These are phyloP conservation scores for Angomonas deanei DNA, from an alignment of 208 protist species.

Conservation along the genomic window DNA sequence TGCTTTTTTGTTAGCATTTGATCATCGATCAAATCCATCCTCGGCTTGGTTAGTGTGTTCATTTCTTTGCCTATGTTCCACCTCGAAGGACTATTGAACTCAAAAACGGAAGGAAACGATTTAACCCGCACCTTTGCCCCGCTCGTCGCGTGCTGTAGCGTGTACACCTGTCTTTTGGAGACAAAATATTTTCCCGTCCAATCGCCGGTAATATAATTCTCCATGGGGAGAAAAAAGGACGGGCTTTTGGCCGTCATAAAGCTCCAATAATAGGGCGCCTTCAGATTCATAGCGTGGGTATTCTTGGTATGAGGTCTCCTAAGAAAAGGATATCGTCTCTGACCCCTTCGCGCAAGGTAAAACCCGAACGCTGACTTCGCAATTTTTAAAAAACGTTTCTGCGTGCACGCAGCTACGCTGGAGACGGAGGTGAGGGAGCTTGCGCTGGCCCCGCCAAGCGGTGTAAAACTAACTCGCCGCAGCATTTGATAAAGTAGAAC, in stretches of 20 bases:
- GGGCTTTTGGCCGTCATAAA: constrained; percentile 85
- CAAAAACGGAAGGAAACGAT: constrained; percentile 83
- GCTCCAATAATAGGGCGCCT: constrained; percentile 84
- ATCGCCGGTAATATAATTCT: constrained; percentile 91
- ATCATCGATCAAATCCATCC: constrained; percentile 89
- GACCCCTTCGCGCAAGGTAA: constrained; percentile 74
- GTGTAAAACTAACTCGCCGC: constrained; percentile 20
- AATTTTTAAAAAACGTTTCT: constrained; percentile 82
- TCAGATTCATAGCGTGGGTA: constrained; percentile 80
- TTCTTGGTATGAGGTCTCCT: constrained; percentile 81
- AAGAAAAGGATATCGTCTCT: constrained; percentile 79
- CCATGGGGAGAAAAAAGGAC: constrained; percentile 69
- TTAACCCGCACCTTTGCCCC: constrained; percentile 82
- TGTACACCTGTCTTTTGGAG: constrained; percentile 86
- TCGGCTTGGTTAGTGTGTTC: constrained; percentile 77
- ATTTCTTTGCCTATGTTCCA: constrained; percentile 90
- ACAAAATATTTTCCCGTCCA: constrained; percentile 92
- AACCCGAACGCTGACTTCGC: constrained; percentile 89
- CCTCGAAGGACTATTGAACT: constrained; percentile 78
- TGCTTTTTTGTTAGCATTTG: constrained; percentile 91
- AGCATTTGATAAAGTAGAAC: constrained; percentile 43
- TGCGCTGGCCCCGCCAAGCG: background rate
- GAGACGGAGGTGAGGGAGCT: background rate
- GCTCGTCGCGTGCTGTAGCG: constrained; percentile 81
- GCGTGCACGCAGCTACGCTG: constrained; percentile 9